A percentile compares a stretch with the other conserved stretches of the same genome.
These are phyloP conservation scores for Tetrapisispora iriomotensis DNA, from an alignment of 805 yeast species.

Conservation along the genomic window DNA sequence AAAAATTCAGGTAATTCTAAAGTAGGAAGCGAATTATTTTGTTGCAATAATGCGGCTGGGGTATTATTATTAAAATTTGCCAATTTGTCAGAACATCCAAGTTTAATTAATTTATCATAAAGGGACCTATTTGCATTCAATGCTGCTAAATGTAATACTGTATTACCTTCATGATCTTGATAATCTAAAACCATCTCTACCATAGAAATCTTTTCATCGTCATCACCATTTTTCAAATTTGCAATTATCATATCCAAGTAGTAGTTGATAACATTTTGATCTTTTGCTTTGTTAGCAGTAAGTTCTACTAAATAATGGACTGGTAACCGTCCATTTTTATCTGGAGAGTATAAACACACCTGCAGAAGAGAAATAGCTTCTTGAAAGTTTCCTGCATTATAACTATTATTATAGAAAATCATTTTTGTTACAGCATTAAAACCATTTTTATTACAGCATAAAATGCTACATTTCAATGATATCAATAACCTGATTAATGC, in stretches of 20 bases:
- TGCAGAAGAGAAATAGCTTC: conserved; percentile 50
- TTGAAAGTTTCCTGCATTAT: conserved; percentile 49
- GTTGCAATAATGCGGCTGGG: conserved; percentile 21
- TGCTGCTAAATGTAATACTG: conserved; percentile 72
- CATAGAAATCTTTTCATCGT: conserved; percentile 31
- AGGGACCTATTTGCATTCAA: conserved; percentile 25
- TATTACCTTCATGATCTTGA: conserved; percentile 74
- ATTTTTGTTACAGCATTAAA: conserved; percentile 62
- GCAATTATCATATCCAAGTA: conserved; percentile 44
- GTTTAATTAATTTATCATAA: conserved; percentile 23
- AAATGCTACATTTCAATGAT: conserved; percentile 52
- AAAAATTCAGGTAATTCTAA: background rate
- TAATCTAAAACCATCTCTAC: conserved; percentile 56
- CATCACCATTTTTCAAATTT: conserved; percentile 25
- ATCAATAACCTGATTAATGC: conserved; percentile 47
- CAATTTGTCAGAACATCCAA: conserved; percentile 27
- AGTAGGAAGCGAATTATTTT: conserved; percentile 9
- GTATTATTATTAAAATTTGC: conserved; percentile 25
- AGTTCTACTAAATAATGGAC: conserved; percentile 56
- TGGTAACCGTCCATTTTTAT: conserved; percentile 64
- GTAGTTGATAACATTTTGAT: conserved; percentile 40
- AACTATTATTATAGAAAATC: conserved; percentile 63
- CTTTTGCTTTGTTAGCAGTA: conserved; percentile 40
- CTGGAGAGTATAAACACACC: conserved; percentile 61
- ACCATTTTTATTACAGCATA: conserved; percentile 44